Evolutionary conservation across 1,284 basidiomycete species (phyloP).

Genomic region (Trichosporon sp.): DNA sequence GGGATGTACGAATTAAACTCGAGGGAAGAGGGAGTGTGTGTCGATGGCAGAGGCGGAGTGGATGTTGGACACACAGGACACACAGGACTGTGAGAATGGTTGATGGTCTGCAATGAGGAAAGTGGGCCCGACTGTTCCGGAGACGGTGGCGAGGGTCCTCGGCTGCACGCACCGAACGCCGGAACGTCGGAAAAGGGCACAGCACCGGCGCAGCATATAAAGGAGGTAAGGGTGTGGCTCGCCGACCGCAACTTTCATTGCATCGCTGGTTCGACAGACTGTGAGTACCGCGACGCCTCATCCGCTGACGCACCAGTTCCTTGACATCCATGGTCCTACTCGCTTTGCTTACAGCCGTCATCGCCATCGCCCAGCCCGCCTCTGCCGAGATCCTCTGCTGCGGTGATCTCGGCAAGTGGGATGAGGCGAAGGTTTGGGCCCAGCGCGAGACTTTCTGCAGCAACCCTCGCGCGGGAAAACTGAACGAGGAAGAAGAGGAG

Average conservation of each 20-base stretch:
- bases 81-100: neutral
- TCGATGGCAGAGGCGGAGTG: too few species aligned
- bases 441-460: neutral
- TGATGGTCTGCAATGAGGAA: neutral
- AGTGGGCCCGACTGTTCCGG: neutral
- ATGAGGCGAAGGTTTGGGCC: neutral
- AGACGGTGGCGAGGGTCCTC: neutral
- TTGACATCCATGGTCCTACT: neutral
- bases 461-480: neutral
- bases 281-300: neutral
- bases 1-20: neutral
- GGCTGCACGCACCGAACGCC: neutral
- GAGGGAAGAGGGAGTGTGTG: neutral
- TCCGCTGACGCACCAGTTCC: neutral
- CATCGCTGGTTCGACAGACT: neutral
- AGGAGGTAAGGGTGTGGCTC: neutral
- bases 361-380: neutral
- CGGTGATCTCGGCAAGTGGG: neutral
- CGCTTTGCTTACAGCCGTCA: neutral
- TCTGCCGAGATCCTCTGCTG: neutral
- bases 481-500: neutral
- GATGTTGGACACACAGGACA: neutral
- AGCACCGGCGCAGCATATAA: neutral
- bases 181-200: neutral
- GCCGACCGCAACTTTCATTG: neutral